Evolutionary conservation across 2,329 filamentous ascomycete species (phyloP).

Genomic region (Venturia carpophila): DNA sequence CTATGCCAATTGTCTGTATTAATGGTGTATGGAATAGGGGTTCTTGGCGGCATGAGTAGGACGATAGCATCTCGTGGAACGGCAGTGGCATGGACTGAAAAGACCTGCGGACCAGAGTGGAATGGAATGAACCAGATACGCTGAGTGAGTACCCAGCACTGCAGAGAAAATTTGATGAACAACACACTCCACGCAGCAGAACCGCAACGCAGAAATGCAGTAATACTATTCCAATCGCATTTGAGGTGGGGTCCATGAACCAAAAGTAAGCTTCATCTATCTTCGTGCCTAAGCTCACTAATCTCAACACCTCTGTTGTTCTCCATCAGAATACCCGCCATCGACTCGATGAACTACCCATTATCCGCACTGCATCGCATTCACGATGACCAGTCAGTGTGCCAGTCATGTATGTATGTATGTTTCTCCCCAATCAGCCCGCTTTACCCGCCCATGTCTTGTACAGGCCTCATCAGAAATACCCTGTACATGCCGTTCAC

Average conservation of each 20-base stretch:
- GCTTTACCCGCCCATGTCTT: neutral
- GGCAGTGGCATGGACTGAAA: neutral
- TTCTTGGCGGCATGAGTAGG: neutral
- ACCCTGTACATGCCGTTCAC: no score
- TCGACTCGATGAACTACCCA: neutral
- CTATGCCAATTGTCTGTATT: neutral
- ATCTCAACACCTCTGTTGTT: neutral
- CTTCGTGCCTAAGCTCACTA: slow-evolving; percentile 6
- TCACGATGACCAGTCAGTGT: neutral
- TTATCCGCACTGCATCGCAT: neutral
- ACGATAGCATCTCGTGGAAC: neutral
- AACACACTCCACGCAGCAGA: neutral
- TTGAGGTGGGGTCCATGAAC: neutral
- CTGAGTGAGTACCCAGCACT: slow-evolving; percentile 7
- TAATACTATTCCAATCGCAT: neutral
- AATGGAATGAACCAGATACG: neutral
- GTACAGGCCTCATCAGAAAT: neutral
- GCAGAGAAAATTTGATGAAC: slow-evolving; percentile 1
- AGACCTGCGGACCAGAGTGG: no score
- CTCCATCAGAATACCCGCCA: neutral
- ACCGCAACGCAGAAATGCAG: neutral
- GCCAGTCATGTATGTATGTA: neutral
- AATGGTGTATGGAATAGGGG: neutral
- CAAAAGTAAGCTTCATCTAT: slow-evolving; percentile 11
- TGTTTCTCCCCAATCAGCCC: neutral